These are phyloP conservation scores for Fusarium oxysporum DNA, from an alignment of 2,329 filamentous ascomycete species.

Conservation along the genomic window DNA sequence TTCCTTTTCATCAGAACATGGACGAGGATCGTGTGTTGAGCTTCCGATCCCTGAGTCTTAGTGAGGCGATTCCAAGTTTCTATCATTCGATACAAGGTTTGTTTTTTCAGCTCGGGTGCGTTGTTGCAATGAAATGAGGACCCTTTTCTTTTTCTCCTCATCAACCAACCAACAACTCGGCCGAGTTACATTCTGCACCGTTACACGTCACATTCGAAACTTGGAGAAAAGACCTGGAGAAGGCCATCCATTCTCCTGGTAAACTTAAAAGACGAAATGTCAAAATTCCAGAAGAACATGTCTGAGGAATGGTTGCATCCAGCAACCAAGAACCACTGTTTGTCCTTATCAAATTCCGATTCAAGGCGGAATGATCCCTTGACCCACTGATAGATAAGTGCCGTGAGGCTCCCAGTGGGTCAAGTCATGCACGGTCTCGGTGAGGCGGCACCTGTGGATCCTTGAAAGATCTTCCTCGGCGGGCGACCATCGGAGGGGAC, in stretches of 20 bases:
- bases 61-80: slow-evolving; percentile 19
- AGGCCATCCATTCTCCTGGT: background rate
- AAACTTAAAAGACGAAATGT: background rate
- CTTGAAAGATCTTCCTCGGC: slow-evolving; percentile 19
- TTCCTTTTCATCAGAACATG: background rate
- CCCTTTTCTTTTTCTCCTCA: background rate
- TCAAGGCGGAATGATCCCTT: background rate
- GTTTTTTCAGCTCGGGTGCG: background rate
- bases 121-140: background rate
- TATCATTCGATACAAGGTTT: slow-evolving; percentile 4
- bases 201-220: background rate
- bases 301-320: background rate
- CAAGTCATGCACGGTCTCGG: slow-evolving; percentile 4
- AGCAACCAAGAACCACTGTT: background rate
- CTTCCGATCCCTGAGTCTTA: background rate
- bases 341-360: background rate
- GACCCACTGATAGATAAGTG: slow-evolving; percentile 23
- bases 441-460: slow-evolving; percentile 18
- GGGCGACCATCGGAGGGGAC: background rate
- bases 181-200: background rate
- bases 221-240: background rate
- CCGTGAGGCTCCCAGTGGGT: slow-evolving; percentile 22
- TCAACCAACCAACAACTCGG: background rate
- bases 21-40: background rate
- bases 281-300: background rate